A percentile compares a stretch with the other conserved stretches of the same genome.
Evolutionary conservation across 2,329 filamentous ascomycete species (phyloP).

Genomic region (Venturia pyrina): DNA sequence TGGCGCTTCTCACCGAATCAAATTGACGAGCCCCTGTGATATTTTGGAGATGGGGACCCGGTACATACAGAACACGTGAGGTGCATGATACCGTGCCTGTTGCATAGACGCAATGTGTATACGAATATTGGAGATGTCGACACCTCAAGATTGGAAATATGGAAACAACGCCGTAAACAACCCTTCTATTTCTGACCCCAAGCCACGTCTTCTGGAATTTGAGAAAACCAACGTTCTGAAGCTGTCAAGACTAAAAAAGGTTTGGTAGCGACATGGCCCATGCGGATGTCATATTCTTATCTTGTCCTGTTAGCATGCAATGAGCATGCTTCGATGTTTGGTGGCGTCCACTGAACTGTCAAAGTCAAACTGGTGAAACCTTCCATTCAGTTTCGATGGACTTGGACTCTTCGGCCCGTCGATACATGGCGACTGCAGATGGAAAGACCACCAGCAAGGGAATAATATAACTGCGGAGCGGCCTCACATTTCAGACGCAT

Average conservation of each 20-base stretch:
- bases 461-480: not conserved
- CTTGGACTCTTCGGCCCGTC: not conserved
- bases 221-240: not conserved
- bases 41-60: not conserved
- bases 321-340: not conserved
- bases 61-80: not conserved
- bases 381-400: not conserved
- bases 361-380: not conserved
- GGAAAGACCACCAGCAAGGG: not conserved
- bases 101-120: not conserved
- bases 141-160: not conserved
- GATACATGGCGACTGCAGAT: not conserved
- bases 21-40: not conserved
- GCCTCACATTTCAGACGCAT: not conserved
- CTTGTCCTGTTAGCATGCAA: not conserved
- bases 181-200: not conserved
- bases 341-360: conserved; percentile 2
- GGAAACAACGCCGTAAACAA: not conserved
- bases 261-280: not conserved
- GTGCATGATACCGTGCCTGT: conserved; percentile 4
- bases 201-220: not conserved
- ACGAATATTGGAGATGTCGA: not conserved
- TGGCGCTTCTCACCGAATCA: not conserved
- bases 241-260: not conserved
- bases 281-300: not conserved